Evolutionary conservation across 371 early-diverging fungal genomes (phyloP).

Genomic region (Polyrhizophydium stewartii): DNA sequence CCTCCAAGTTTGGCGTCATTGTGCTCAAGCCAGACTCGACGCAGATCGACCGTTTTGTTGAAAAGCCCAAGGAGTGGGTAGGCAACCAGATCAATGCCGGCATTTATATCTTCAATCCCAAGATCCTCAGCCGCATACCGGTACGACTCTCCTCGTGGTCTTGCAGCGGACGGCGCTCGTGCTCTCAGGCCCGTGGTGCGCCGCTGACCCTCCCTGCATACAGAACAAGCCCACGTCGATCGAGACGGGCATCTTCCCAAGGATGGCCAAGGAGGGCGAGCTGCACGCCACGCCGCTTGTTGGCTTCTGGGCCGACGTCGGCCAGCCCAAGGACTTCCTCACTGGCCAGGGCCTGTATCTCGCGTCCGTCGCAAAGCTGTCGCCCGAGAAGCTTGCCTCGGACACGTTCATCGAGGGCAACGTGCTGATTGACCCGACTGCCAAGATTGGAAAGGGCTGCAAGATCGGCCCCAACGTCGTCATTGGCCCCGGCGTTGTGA

Average conservation of each 20-base stretch:
- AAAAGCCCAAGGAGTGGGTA: conserved; percentile 95
- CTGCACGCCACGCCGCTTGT: conserved; percentile 91
- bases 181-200: too few relatives aligned
- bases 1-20: conserved; percentile 95
- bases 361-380: conserved; percentile 63
- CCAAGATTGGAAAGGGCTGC: conserved; percentile 89
- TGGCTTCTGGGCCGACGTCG: conserved; percentile 99
- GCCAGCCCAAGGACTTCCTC: conserved; percentile 98
- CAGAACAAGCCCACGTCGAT: conserved; percentile 91
- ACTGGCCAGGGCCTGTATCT: conserved; percentile 94
- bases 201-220: not conserved
- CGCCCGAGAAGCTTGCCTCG: conserved; percentile 42
- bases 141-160: too few relatives aligned
- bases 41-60: conserved; percentile 91
- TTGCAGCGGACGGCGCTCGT: too few relatives aligned
- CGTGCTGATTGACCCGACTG: conserved; percentile 86
- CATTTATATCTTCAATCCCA: conserved; percentile 95
- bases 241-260: conserved; percentile 98
- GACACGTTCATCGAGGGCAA: conserved; percentile 52
- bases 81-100: conserved; percentile 99
- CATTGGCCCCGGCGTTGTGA: conserved; percentile 85
- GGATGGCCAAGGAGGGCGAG: conserved; percentile 78
- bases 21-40: conserved; percentile 56
- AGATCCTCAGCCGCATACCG: conserved; percentile 88
- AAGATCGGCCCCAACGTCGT: conserved; percentile 94